A percentile compares a stretch with the other conserved stretches of the same genome.
These are phyloP conservation scores for Yamadazyma spencermartinsiae DNA, from an alignment of 1,139 yeast genomes.

Conservation along the genomic window DNA sequence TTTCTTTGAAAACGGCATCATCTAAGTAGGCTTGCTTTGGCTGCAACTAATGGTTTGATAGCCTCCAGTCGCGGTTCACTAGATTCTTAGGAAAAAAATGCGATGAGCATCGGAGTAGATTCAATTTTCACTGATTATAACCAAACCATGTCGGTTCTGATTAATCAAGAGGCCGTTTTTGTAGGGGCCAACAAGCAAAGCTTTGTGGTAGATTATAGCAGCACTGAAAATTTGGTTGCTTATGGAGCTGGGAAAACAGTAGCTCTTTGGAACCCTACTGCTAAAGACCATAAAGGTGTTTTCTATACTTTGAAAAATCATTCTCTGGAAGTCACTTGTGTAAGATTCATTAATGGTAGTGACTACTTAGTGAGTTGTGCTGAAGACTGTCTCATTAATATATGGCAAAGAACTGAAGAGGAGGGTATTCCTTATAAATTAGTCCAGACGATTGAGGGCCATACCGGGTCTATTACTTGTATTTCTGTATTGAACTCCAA, in stretches of 20 bases:
- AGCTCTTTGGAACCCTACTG: slow-evolving; percentile 71
- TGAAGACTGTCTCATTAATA: slow-evolving; percentile 60
- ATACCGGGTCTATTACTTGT: slow-evolving; percentile 52
- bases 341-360: slow-evolving; percentile 52
- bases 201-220: slow-evolving; percentile 60
- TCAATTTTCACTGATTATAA: neutral
- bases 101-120: no score
- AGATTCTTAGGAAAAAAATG: no score
- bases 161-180: slow-evolving; percentile 56
- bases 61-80: no score
- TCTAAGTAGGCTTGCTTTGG: no score
- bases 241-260: slow-evolving; percentile 76
- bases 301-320: slow-evolving; percentile 59
- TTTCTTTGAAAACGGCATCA: no score
- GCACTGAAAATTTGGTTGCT: slow-evolving; percentile 49
- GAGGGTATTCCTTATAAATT: slow-evolving; percentile 18
- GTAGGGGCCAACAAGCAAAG: slow-evolving; percentile 81
- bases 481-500: slow-evolving; percentile 35
- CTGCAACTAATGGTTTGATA: no score
- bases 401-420: slow-evolving; percentile 49
- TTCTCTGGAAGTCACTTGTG: slow-evolving; percentile 56
- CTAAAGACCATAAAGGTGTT: slow-evolving; percentile 44
- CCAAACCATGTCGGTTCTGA: neutral
- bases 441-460: slow-evolving; percentile 38
- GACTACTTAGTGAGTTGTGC: slow-evolving; percentile 57